Evolutionary conservation across 495 filamentous ascomycete species (phyloP).

Genomic region (Aspergillus nanangensis): DNA sequence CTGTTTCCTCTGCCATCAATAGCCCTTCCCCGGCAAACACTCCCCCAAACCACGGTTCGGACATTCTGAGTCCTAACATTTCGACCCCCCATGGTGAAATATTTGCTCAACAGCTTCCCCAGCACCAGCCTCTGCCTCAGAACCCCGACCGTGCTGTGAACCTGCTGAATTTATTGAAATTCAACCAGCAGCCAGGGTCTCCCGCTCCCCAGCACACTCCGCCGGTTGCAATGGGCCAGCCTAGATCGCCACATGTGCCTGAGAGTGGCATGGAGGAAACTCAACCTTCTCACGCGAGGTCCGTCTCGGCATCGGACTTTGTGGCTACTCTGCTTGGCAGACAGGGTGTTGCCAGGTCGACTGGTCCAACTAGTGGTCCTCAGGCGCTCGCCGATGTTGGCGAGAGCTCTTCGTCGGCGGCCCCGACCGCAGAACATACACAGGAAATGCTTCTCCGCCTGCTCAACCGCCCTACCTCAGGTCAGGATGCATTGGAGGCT

Average conservation of each 20-base stretch:
- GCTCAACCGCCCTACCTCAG: conserved; percentile 54
- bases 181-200: conserved; percentile 51
- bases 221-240: conserved; percentile 24
- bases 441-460: conserved; percentile 64
- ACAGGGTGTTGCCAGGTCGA: conserved; percentile 23
- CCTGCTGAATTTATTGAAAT: conserved; percentile 84
- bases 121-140: conserved; percentile 26
- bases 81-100: conserved; percentile 35
- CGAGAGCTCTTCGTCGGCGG: conserved; percentile 18
- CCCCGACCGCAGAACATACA: conserved; percentile 42
- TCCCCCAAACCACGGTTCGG: conserved; percentile 44
- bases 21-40: conserved; percentile 41
- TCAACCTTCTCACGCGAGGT: conserved; percentile 42
- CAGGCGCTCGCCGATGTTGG: conserved; percentile 24
- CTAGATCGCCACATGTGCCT: conserved; percentile 32
- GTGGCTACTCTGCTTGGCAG: conserved; percentile 55
- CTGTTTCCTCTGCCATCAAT: conserved; percentile 38
- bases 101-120: conserved; percentile 21
- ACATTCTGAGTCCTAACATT: conserved; percentile 45
- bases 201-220: conserved; percentile 28
- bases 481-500: conserved; percentile 15
- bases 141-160: conserved; percentile 61
- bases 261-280: conserved; percentile 29
- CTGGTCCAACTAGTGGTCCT: conserved; percentile 10
- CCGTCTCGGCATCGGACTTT: conserved; percentile 59